These are phyloP conservation scores for Dictyostelium capitatum DNA, from an alignment of 78 protist species.

Conservation along the genomic window DNA sequence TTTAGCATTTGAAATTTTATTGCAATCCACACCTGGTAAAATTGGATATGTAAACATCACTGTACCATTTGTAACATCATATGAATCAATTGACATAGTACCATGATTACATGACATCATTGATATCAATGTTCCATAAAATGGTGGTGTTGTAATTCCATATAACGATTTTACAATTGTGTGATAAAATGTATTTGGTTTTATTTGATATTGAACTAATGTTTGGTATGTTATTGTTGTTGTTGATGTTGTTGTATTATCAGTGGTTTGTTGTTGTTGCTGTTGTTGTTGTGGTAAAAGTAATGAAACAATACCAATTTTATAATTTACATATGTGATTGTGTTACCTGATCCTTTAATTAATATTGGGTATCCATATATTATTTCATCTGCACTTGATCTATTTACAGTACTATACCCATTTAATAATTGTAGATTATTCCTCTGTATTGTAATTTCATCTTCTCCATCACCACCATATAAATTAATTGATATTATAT, in stretches of 20 bases:
- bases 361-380: neutral
- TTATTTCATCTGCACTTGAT: neutral
- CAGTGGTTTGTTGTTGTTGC: neutral
- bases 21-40: neutral
- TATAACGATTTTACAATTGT: too few relatives aligned
- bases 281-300: neutral
- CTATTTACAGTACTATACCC: too few relatives aligned
- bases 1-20: neutral
- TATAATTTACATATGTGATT: neutral
- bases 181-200: neutral
- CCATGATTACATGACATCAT: neutral
- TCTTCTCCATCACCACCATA: neutral
- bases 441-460: too few relatives aligned
- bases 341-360: neutral
- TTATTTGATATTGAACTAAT: neutral
- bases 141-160: too few relatives aligned
- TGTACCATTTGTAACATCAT: slow-evolving; percentile 4
- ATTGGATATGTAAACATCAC: neutral
- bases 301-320: neutral
- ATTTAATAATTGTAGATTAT: too few relatives aligned
- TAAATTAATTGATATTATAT: neutral
- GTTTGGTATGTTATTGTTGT: neutral
- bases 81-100: neutral
- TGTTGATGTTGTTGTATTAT: neutral
- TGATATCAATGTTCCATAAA: too few relatives aligned